Evolutionary conservation across 2,329 filamentous ascomycete species (phyloP), one percentile per base, ranked within the genome.

Genomic region (Coniochaeta sp.): DNA sequence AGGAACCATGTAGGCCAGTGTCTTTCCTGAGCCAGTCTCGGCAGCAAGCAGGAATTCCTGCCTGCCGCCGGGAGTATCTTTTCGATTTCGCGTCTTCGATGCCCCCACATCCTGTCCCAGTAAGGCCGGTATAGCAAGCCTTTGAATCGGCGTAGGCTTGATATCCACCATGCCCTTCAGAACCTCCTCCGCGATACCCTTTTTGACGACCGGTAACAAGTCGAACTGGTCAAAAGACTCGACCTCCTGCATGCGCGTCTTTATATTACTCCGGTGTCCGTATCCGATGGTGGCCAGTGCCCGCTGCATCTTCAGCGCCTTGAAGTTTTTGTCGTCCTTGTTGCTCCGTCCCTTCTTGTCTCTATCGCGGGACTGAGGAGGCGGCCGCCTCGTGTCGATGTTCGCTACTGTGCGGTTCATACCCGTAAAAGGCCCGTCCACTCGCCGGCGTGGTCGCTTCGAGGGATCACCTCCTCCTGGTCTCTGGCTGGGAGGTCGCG

Each of bases 1-100:
- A 0, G 95, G 96, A 6, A 97, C 75, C 6, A 98, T 78, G 70
- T 99, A 99, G 9, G 95, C 91, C 63, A 99, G 79, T 1, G 95
- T 99, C 79, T 99, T 99, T 62, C 95, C 95, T 0, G 95, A 98
- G 14, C 95, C 95, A 0, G 95, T 99, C 78, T 99, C 95, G 12
- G 95, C 95, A 4, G 95, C 95, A 57, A 99, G 80, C 14, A 99
- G 81, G 70, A 91, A 97, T 75, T 78, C 82, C 62, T 76, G 74
- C 65, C 69, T 81, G 60, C 67, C 69, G 2, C 71, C 60, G 6
- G 63, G 65, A 40, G 68, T 65, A 38, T 57, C 54, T 57, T 38
- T 38, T 44, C 70, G 72, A 61, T 69, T 68, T 58, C 63, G 60
- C 67, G 61, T 64, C 55, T 66, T 72, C 59, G 72, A 73, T 2